Percentiles rank a stretch among this genome's conserved stretches.
Evolutionary conservation across 108 stramenopile genomes (phyloP).

Genomic region (Chaetoceros tenuissimus): DNA sequence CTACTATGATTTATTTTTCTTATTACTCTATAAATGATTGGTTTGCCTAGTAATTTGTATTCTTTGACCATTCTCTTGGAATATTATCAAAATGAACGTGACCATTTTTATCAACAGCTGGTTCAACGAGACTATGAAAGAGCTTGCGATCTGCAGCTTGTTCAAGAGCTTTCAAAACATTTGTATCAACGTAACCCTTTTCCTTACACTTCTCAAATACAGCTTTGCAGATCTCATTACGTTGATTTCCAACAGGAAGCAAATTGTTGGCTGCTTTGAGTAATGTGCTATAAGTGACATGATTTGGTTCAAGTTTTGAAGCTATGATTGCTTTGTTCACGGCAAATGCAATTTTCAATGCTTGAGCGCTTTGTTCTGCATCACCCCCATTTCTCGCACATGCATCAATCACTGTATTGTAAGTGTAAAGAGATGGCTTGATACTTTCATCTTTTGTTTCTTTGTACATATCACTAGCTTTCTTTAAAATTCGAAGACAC

Average conservation of each 20-base stretch:
- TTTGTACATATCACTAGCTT: conserved; percentile 39
- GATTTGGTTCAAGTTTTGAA: conserved; percentile 10
- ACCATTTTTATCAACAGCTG: conserved; percentile 11
- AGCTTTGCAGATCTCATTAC: conserved; percentile 17
- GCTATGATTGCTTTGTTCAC: conserved; percentile 19
- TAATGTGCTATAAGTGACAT: conserved; percentile 17
- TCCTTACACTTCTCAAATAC: conserved; percentile 32
- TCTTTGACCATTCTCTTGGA: conserved; percentile 25
- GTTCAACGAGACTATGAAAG: conserved; percentile 8
- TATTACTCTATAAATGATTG: too few species aligned
- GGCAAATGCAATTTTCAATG: conserved; percentile 44
- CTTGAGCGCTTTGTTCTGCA: conserved; percentile 17
- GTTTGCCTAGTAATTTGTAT: too few species aligned
- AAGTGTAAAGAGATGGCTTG: conserved; percentile 29
- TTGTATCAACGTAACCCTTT: conserved; percentile 13
- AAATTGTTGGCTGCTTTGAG: conserved; percentile 13
- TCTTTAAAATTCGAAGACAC: conserved; percentile 36
- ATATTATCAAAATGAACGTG: conserved; percentile 14
- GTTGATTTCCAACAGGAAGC: conserved; percentile 19
- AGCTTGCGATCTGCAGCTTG: conserved; percentile 8
- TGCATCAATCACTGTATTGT: conserved; percentile 43
- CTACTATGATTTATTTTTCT: too few species aligned
- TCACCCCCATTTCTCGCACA: conserved; percentile 30
- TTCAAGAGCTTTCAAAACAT: conserved; percentile 10
- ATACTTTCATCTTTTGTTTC: conserved; percentile 11